Conservation (phyloP, 148 eudicot genomes). For the Chenopodium quinoa region DNA sequence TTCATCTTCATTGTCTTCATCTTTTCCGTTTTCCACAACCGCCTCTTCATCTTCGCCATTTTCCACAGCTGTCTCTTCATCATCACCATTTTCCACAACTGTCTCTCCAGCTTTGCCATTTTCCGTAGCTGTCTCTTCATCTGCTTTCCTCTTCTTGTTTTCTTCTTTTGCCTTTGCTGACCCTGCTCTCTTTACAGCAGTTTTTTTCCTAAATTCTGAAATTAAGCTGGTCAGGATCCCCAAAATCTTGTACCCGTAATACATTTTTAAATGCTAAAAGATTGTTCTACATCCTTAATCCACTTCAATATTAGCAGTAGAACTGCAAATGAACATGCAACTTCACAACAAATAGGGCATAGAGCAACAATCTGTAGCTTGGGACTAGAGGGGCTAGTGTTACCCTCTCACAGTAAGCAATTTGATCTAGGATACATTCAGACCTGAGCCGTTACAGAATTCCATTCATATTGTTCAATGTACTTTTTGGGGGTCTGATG, state of each 20-base stretch:
- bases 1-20: too few relatives aligned
- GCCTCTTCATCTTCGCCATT: too few relatives aligned
- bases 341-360: not conserved
- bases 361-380: not conserved
- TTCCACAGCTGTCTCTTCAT: too few relatives aligned
- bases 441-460: too few relatives aligned
- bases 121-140: conserved; percentile 21
- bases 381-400: not conserved
- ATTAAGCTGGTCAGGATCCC: conserved; percentile 1
- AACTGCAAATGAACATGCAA: not conserved
- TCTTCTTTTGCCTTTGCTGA: conserved; percentile 49
- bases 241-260: not conserved
- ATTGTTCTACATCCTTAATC: not conserved
- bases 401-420: not conserved
- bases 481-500: not conserved
- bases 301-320: not conserved
- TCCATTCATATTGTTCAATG: not conserved
- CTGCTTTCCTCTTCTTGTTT: conserved; percentile 43
- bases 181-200: conserved; percentile 55
- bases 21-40: too few relatives aligned
- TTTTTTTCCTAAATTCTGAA: conserved; percentile 56
- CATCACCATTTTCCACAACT: too few relatives aligned
- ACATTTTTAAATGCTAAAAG: not conserved
- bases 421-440: not conserved
- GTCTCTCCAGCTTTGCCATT: conserved; percentile 6